These are phyloP conservation scores for Camellia sinensis DNA, from an alignment of 148 eudicot genomes.

Conservation along the genomic window DNA sequence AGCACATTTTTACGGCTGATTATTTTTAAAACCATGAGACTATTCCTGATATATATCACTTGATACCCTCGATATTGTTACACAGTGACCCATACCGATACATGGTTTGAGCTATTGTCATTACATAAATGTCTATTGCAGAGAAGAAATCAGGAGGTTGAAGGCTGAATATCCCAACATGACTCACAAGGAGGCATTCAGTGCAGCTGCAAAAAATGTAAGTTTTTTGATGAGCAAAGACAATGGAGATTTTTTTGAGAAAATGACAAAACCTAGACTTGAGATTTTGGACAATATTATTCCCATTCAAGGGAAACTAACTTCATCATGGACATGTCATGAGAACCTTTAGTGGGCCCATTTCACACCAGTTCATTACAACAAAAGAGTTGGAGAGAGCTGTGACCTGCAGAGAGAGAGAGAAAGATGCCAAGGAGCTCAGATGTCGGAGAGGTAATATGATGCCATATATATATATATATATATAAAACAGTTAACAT, in stretches of 20 bases:
- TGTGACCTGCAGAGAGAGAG: conserved; percentile 25
- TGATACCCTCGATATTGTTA: too few species aligned
- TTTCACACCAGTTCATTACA: conserved; percentile 50
- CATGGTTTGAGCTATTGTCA: too few species aligned
- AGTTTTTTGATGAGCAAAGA: conserved; percentile 6
- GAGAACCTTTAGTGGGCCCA: conserved; percentile 70
- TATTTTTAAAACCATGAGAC: too few species aligned
- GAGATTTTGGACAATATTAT: too few species aligned
- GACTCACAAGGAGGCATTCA: conserved; percentile 94
- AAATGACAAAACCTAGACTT: background rate
- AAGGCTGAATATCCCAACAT: conserved; percentile 63
- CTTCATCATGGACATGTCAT: conserved; percentile 1
- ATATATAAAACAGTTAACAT: too few species aligned
- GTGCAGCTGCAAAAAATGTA: conserved; percentile 96
- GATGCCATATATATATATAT: too few species aligned
- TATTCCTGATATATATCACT: too few species aligned
- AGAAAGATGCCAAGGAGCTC: conserved; percentile 19
- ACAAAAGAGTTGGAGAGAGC: conserved; percentile 36
- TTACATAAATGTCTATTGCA: conserved; percentile 16
- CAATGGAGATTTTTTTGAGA: too few species aligned
- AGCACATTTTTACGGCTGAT: too few species aligned
- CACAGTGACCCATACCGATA: too few species aligned
- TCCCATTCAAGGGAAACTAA: background rate
- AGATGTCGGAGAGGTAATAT: conserved; percentile 5
- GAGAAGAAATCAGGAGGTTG: conserved; percentile 87